Base-by-base conservation (phyloP, 257 asterid species). In the Salvia miltiorrhiza region DNA sequence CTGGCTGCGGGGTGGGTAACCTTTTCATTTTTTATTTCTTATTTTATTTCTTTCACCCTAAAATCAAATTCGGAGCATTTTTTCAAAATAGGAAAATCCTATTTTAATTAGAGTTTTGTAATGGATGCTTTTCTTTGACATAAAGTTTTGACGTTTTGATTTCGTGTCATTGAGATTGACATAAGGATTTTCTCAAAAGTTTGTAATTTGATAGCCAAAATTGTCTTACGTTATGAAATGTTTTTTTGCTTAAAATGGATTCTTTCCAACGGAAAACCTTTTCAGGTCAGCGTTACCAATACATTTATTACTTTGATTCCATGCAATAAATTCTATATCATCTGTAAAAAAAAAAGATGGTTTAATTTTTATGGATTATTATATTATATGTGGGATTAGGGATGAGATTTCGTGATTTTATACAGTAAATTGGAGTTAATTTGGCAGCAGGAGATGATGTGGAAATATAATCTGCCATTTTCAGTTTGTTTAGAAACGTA, bases 1-100 rank as follows among this genome's bases (percentile, higher is more conserved):
- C 97, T 10, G 97, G 97, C 24, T 91, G 97, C 65, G 97, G 97
- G 87, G 97, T 91, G 97, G 87, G 97, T 91, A 88, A 73, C 2
- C 9, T n/a, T 19, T 16, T 37, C 14, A 2, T 40, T 1, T 47
- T 11, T 23, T 8, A 1, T 9, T 33, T 0, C 4, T 0, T 60
- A 11, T 3, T 10, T 62, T 0, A 30, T 65, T 13, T 9, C 21
- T 11, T 49, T 33, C 1, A 16, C 3, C 14, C 6, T 50, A 30
- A 19, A 20, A 33, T 5, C 14, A 3, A 33, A 5, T 14, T 10
- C 9, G 9, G 20, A 0, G 0, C 6, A 7, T 20, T 53, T n/a
- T n/a, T n/a, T n/a, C n/a, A n/a, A n/a, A n/a, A n/a, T n/a, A n/a
- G n/a, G n/a, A n/a, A n/a, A n/a, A n/a, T n/a, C n/a, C n/a, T n/a